Percentiles rank a stretch among this genome's conserved stretches.
Evolutionary conservation across 176 grass and related monocot species (phyloP).

Genomic region (Zea luxurians): DNA sequence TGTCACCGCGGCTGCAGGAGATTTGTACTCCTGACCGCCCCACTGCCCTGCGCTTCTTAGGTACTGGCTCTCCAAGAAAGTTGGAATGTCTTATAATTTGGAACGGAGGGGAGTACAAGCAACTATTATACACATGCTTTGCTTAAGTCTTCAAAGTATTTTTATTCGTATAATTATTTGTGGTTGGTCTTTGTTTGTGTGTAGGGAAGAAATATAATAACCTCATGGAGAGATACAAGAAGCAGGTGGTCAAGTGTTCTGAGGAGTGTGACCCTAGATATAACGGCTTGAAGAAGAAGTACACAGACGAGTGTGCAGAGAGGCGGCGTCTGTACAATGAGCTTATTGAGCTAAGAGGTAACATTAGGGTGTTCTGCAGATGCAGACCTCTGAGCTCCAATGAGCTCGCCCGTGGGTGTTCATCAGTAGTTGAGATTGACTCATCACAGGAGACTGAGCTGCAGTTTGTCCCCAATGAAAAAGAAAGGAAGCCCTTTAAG

Average conservation of each 20-base stretch:
- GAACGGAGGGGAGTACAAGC: neutral
- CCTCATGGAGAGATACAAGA: constrained; percentile 51
- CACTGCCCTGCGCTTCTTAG: constrained; percentile 56
- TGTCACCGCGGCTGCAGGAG: constrained; percentile 55
- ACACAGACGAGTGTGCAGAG: constrained; percentile 52
- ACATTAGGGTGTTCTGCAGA: constrained; percentile 91
- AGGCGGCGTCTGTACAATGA: constrained; percentile 75
- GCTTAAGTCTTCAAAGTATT: constrained; percentile 10
- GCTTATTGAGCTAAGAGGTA: constrained; percentile 80
- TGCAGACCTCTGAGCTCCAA: constrained; percentile 66
- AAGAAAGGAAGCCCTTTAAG: constrained; percentile 67
- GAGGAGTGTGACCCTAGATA: constrained; percentile 66
- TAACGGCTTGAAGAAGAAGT: constrained; percentile 70
- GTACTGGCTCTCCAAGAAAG: constrained; percentile 15
- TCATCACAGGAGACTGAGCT: constrained; percentile 61
- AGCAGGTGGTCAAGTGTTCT: constrained; percentile 46
- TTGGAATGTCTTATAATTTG: too few species aligned
- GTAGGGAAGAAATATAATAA: constrained; percentile 65
- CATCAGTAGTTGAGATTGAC: constrained; percentile 59
- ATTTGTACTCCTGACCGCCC: constrained; percentile 52
- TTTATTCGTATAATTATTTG: constrained; percentile 1
- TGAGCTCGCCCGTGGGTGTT: constrained; percentile 66
- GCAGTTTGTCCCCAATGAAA: constrained; percentile 59
- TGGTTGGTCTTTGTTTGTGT: constrained; percentile 25
- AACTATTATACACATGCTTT: neutral